Conservation (phyloP, 2,329 filamentous ascomycete genomes). For the Fusarium scirpi region DNA sequence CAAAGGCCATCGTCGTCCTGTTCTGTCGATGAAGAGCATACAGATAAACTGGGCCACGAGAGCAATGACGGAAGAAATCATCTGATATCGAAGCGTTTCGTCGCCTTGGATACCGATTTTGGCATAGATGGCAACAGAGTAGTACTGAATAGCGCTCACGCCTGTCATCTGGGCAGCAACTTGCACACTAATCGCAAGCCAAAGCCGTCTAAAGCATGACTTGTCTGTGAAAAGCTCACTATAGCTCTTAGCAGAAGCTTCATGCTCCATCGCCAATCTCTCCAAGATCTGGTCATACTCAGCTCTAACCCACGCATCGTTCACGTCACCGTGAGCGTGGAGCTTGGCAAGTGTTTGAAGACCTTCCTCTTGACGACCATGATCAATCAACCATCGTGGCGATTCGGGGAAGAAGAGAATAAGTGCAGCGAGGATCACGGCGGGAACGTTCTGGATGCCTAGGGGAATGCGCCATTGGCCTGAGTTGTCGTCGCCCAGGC, state of each 20-base stretch:
- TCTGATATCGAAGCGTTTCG: slow-evolving; percentile 79
- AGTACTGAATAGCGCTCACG: slow-evolving; percentile 80
- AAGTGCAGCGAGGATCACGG: slow-evolving; percentile 31
- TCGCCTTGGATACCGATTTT: slow-evolving; percentile 75
- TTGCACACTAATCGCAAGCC: slow-evolving; percentile 77
- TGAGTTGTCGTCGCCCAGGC: slow-evolving; percentile 1
- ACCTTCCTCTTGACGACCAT: slow-evolving; percentile 73
- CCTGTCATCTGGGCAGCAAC: slow-evolving; percentile 82
- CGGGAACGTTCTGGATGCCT: slow-evolving; percentile 33
- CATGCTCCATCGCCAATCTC: slow-evolving; percentile 72
- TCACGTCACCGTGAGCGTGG: slow-evolving; percentile 74
- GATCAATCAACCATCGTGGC: slow-evolving; percentile 68
- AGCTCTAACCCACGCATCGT: slow-evolving; percentile 77
- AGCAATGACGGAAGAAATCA: slow-evolving; percentile 78
- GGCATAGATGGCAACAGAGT: slow-evolving; percentile 73
- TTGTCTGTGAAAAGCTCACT: slow-evolving; percentile 71
- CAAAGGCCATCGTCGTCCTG: slow-evolving; percentile 78
- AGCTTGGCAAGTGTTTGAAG: slow-evolving; percentile 75
- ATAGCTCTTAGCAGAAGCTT: slow-evolving; percentile 73
- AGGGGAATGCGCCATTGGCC: slow-evolving; percentile 40
- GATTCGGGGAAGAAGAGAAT: slow-evolving; percentile 42
- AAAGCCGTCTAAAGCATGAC: slow-evolving; percentile 77
- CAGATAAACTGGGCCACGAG: slow-evolving; percentile 76
- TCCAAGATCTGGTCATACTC: slow-evolving; percentile 80
- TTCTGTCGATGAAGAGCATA: slow-evolving; percentile 75